Evolutionary conservation across 805 yeast genomes (phyloP), one percentile per base, ranked within the genome.

Genomic region (Yamadazyma scolyti): DNA sequence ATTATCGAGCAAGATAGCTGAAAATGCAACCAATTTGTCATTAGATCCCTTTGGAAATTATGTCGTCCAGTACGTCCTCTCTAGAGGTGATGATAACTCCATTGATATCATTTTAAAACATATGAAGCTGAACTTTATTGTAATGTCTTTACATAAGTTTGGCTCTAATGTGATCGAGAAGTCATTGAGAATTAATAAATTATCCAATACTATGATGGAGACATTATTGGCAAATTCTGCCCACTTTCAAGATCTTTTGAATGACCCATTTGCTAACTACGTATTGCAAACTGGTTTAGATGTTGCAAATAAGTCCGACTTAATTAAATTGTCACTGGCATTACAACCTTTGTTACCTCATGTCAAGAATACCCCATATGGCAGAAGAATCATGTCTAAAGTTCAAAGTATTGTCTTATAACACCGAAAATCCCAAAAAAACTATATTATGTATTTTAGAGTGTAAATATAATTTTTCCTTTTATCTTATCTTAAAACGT

Each of bases 1-100:
- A 37, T 68, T 93, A 33, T 79, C 87, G 15, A 53, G 68, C 16
- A 75, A 74, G 40, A 80, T 90, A 26, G 83, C 93, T 13, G 69
- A 68, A 30, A 69, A 79, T 48, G 78, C 94, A 22, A 71, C 79
- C 27, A 70, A 68, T 21, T 69, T 93, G 31, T 79, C 94, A 11
- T 69, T 84, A 35, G 97, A 93, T 58, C 97, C 97, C 9, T 93
- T 84, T 62, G 98, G 98, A 20, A 93, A 93, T 57, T 93, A 93
- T 57, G 97, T 93, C 30, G 88, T 93, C 30, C 98, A 93, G 59
- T 90, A 93, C 50, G 95, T 93, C 14, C 65, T 84, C 41, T 63
- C 73, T 3, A 65, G 76, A 31, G 70, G 70, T 9, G 69, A 64
- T 42, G 60, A 55, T 11, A 44, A 38, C 18, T 54, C 64, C 20